A percentile compares a stretch with the other conserved stretches of the same genome.
Evolutionary conservation across 2,329 filamentous ascomycete species (phyloP).

Genomic region (Eutypa lata): DNA sequence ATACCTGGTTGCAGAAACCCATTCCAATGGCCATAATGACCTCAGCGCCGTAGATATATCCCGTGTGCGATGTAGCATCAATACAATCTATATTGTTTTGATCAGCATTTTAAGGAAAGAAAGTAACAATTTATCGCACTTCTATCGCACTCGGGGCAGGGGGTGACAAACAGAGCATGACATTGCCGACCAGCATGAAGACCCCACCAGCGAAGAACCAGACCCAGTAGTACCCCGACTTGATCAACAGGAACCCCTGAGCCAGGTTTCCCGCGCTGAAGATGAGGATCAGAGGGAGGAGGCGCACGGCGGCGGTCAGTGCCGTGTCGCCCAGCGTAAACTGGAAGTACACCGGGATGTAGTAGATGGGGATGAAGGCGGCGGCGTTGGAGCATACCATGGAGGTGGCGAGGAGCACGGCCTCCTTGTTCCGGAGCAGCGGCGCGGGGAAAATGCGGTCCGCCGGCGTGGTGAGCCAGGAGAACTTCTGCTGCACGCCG

Average conservation of each 20-base stretch:
- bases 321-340: conserved; percentile 40
- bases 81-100: no score
- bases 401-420: conserved; percentile 40
- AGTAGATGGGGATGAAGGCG: conserved; percentile 38
- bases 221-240: conserved; percentile 18
- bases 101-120: no score
- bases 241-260: conserved; percentile 32
- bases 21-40: no score
- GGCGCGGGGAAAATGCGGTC: conserved; percentile 44
- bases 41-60: no score
- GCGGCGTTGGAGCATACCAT: conserved; percentile 23
- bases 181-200: conserved; percentile 3
- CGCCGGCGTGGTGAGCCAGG: conserved; percentile 35
- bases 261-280: conserved; percentile 31
- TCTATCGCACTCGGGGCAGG: no score
- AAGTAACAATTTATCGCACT: no score
- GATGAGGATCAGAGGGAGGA: conserved; percentile 38
- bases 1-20: no score
- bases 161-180: background rate
- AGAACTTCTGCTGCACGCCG: conserved; percentile 40
- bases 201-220: conserved; percentile 4
- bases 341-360: conserved; percentile 51
- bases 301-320: conserved; percentile 37
- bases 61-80: no score
- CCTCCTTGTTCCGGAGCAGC: conserved; percentile 35